These are phyloP conservation scores for Fagus sylvatica DNA, from an alignment of 306 rosid species.

Conservation along the genomic window DNA sequence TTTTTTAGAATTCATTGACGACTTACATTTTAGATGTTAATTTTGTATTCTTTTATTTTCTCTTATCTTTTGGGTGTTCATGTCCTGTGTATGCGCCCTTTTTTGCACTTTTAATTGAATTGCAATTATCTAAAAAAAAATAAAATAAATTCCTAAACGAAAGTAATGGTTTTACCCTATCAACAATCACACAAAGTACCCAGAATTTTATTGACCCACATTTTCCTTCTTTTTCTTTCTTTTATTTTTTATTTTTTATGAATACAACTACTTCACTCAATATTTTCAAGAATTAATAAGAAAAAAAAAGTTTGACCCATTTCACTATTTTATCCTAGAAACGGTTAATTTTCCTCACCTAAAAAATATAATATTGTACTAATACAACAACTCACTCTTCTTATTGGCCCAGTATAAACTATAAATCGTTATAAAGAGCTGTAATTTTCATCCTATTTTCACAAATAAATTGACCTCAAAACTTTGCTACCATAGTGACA, in stretches of 20 bases:
- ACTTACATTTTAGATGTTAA: too few species aligned
- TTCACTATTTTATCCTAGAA: slow-evolving; percentile 1
- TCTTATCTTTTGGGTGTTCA: too few species aligned
- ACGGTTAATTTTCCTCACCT: background rate
- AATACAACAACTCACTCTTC: background rate
- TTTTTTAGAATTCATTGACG: too few species aligned
- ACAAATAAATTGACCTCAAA: background rate
- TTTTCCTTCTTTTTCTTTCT: background rate
- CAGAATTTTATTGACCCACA: background rate
- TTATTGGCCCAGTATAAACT: background rate
- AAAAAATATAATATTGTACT: background rate
- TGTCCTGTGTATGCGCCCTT: too few species aligned
- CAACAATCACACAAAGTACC: background rate
- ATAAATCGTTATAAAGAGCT: background rate
- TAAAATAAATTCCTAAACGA: background rate
- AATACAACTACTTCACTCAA: background rate
- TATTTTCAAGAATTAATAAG: background rate
- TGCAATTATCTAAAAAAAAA: background rate
- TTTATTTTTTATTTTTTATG: background rate
- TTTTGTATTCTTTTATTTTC: too few species aligned
- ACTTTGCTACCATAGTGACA: background rate
- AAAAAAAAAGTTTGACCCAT: background rate
- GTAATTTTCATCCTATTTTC: background rate
- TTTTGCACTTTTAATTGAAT: too few species aligned
- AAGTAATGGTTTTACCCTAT: background rate